Evolutionary conservation across 164 flowering plant species (phyloP), one percentile per base, ranked within the genome.

Genomic region (Houttuynia cordata): DNA sequence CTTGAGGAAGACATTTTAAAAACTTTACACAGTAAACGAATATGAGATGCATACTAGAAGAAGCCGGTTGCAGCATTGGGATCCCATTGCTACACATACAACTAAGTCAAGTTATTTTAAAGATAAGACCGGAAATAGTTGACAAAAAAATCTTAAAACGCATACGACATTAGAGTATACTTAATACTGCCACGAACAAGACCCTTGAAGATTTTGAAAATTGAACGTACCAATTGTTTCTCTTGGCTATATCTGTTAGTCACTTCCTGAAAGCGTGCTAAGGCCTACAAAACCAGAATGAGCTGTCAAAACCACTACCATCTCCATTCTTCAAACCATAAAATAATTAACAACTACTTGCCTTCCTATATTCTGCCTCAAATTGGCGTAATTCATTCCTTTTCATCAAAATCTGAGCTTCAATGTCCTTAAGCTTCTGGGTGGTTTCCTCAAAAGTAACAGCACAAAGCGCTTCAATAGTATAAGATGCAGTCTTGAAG

Each of bases 331-430:
- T 45, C 49, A 45, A 45, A 45, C 49, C 17, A 30, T 30, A 30
- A 30, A 17, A 45, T 45, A 2, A 45, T 12, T 2, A 45, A 45
- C 49, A 45, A 15, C 20, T 41, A 10, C 40, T 10, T 70, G 81
- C 99, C 83, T 83, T 85, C 76, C 96, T 78, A 63, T 91, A 94
- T 64, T 94, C 96, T 53, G 84, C 75, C 74, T 94, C 97, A 75
- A 94, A 94, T 57, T 85, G 91, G 19, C 96, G 93, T 53, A 94
- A 78, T 72, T 94, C 99, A 65, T 76, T 85, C 73, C 99, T 91
- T 72, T 94, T 91, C 62, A 77, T 73, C 64, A 94, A 81, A 71
- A 94, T 88, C 69, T 83, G 87, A 65, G 86, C 83, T 70, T 94
- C 99, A 66, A 94, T 74, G 37, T 88, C 96, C 74, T 84, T 81